Percentiles rank a stretch among this genome's conserved stretches.
Evolutionary conservation across 164 flowering plant species (phyloP).

Genomic region (Dillenia turbinata): DNA sequence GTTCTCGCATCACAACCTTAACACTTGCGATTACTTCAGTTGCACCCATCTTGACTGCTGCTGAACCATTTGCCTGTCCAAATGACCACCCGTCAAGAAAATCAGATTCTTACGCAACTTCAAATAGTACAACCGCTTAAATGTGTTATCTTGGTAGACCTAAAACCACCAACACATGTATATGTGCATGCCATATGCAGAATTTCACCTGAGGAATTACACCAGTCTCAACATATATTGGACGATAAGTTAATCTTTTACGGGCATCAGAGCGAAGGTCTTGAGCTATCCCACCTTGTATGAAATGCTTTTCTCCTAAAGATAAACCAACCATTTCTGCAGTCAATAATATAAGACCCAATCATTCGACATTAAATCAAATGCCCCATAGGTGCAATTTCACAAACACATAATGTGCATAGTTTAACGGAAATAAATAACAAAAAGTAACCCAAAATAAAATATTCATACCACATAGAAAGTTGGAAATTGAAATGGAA

Average conservation of each 20-base stretch:
- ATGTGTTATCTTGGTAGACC: too few relatives aligned
- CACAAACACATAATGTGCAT: too few relatives aligned
- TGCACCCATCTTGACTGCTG: slow-evolving; percentile 81
- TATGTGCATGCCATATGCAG: too few relatives aligned
- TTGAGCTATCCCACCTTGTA: slow-evolving; percentile 86
- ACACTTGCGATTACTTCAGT: slow-evolving; percentile 95
- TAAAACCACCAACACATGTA: too few relatives aligned
- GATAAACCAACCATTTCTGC: slow-evolving; percentile 83
- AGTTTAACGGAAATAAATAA: too few relatives aligned
- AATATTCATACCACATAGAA: too few relatives aligned
- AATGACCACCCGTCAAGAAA: not conserved
- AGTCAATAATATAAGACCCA: not conserved
- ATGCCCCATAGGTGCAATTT: too few relatives aligned
- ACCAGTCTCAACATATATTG: slow-evolving; percentile 76
- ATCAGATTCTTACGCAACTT: too few relatives aligned
- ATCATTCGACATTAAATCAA: too few relatives aligned
- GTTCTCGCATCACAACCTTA: slow-evolving; percentile 28
- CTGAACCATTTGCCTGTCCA: slow-evolving; percentile 87
- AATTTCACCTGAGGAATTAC: slow-evolving; percentile 77
- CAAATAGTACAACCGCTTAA: too few relatives aligned
- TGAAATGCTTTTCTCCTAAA: slow-evolving; percentile 68
- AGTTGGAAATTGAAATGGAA: too few relatives aligned
- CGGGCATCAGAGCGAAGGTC: slow-evolving; percentile 93
- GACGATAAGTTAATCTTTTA: slow-evolving; percentile 63
- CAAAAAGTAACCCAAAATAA: too few relatives aligned